Base-by-base conservation (phyloP, 2,329 filamentous ascomycete genomes). In the Lecanicillium sp. region DNA sequence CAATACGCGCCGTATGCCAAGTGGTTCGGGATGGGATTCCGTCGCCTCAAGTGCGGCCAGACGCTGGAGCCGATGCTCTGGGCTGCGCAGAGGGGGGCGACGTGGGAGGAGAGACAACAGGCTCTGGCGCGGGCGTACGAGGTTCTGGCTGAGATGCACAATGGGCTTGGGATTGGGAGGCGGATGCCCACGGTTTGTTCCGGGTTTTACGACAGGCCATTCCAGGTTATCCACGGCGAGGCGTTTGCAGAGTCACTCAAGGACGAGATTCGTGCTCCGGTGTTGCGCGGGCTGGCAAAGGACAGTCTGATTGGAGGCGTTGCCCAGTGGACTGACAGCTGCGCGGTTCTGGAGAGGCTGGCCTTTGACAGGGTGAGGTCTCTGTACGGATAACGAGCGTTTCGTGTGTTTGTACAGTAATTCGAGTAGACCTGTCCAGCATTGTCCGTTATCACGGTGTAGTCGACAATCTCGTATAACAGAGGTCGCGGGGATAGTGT, bases 1-100 rank as follows among this genome's bases (percentile, higher is more conserved):
- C n/a, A 17, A 27, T 29, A 33, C 29, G 27, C 39, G 33, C 39
- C 33, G 15, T 41, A 41, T 19, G 39, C 39, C 14, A 41, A 41
- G 20, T 41, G 39, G 39, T 27, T 41, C 15, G 39, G 39, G 17
- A n/a, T 22, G 11, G 39, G 28, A 17, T 41, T 41, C 11, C 8
- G 33, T 14, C 1, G 13, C 14, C 29, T 41, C 10, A 7, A 8
- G 5, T 41, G 39, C 33, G 39, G 28, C 14, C 17, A 18, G 20
- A 33, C 10, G 7, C 17, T 41, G 28, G 39, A 37, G 29, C 33
- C 32, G 33, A 10, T 33, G 27, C 33, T 41, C 11, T 17, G 17
- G 31, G n/a, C 17, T 5, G 28, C 18, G 28, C 18, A 36, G 29
- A 14, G 3, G 11, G 39, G 28, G 2, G 11, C 33, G 7, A 30